These are phyloP conservation scores for Davidsoniella australis DNA, from an alignment of 2,329 filamentous ascomycete species.

Conservation along the genomic window DNA sequence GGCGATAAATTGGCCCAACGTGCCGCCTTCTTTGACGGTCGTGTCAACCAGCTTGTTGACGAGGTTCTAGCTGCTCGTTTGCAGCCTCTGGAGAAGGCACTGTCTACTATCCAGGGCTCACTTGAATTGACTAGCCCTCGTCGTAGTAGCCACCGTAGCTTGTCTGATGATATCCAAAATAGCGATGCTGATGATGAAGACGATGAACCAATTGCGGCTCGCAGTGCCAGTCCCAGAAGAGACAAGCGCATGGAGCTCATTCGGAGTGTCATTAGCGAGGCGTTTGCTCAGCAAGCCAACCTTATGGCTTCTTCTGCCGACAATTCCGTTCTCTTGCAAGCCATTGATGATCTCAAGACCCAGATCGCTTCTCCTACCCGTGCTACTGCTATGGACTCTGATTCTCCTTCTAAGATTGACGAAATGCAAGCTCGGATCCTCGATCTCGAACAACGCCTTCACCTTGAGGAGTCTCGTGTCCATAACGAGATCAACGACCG, in stretches of 20 bases:
- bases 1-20: slow-evolving; percentile 68
- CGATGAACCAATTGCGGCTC: slow-evolving; percentile 48
- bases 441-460: slow-evolving; percentile 41
- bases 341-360: slow-evolving; percentile 42
- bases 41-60: slow-evolving; percentile 74
- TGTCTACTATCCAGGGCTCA: slow-evolving; percentile 60
- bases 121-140: slow-evolving; percentile 34
- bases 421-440: slow-evolving; percentile 43
- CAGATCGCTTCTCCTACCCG: slow-evolving; percentile 27
- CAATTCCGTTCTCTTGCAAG: slow-evolving; percentile 39
- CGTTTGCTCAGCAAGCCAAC: slow-evolving; percentile 41
- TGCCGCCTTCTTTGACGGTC: slow-evolving; percentile 77
- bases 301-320: slow-evolving; percentile 18
- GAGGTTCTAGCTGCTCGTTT: slow-evolving; percentile 59
- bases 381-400: slow-evolving; percentile 30
- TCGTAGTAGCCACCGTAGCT: slow-evolving; percentile 45
- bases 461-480: slow-evolving; percentile 28
- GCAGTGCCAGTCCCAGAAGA: slow-evolving; percentile 59
- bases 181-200: slow-evolving; percentile 94
- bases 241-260: slow-evolving; percentile 76
- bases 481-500: slow-evolving; percentile 33
- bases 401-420: slow-evolving; percentile 32
- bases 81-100: slow-evolving; percentile 61
- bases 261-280: slow-evolving; percentile 54
- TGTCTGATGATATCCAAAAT: slow-evolving; percentile 53